These are phyloP conservation scores for Bryum argenteum DNA, from an alignment of 225 moss, liverwort and hornwort species.

Conservation along the genomic window DNA sequence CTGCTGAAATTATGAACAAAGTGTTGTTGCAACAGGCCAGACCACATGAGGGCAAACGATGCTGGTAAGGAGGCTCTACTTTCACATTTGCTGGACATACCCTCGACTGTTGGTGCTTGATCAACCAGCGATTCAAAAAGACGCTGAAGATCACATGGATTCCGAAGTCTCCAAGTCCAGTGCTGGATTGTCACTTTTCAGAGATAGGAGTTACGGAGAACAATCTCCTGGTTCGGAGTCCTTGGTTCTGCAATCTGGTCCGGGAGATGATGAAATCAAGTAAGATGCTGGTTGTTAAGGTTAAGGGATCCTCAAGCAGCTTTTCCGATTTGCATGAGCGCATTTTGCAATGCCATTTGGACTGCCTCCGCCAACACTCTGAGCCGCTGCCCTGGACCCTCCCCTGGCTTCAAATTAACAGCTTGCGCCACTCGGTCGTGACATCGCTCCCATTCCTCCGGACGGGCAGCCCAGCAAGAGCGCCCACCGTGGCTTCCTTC, in stretches of 20 bases:
- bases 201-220: neutral
- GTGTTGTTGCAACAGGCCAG: neutral
- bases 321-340: conserved; percentile 65
- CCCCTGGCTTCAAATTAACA: conserved; percentile 47
- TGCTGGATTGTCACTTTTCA: no score
- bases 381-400: conserved; percentile 63
- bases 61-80: neutral
- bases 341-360: conserved; percentile 70
- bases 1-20: neutral
- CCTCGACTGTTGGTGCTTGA: neutral
- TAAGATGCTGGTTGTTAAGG: conserved; percentile 21
- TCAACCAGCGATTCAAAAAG: no score
- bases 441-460: conserved; percentile 90
- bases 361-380: conserved; percentile 76
- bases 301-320: conserved; percentile 31
- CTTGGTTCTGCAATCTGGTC: neutral
- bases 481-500: conserved; percentile 93
- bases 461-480: conserved; percentile 76
- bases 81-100: neutral
- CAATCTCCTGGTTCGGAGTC: neutral
- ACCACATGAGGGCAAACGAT: neutral
- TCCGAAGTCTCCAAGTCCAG: no score
- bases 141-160: no score
- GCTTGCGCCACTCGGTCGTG: conserved; percentile 69
- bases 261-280: conserved; percentile 1